phyloP scores from a whole-genome alignment of 2,329 filamentous ascomycete genomes.

The Leptographium lundbergii region DNA sequence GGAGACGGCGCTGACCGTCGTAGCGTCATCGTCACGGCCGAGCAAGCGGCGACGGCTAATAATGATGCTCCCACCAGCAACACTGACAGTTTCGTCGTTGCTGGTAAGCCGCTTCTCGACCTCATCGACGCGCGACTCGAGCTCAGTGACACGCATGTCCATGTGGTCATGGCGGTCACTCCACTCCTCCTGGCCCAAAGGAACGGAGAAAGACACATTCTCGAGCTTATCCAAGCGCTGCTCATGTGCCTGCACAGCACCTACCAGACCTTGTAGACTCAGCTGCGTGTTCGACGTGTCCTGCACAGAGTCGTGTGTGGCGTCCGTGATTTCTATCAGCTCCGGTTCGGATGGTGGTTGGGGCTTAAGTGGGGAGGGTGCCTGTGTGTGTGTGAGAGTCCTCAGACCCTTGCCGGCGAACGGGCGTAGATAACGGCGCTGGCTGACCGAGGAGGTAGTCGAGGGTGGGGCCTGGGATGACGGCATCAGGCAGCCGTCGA shows the following conservation, averaged over 20 bases:
- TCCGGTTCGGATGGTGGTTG: not conserved
- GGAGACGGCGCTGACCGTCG: conserved; percentile 31
- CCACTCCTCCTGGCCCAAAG: conserved; percentile 52
- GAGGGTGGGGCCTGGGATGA: conserved; percentile 32
- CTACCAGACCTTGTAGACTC: conserved; percentile 29
- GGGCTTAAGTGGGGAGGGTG: conserved; percentile 12
- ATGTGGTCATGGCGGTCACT: conserved; percentile 53
- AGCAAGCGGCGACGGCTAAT: conserved; percentile 19
- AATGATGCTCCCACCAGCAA: conserved; percentile 19
- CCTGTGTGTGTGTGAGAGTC: conserved; percentile 33
- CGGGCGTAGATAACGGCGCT: conserved; percentile 37
- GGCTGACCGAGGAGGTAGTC: conserved; percentile 33
- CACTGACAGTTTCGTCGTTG: conserved; percentile 31
- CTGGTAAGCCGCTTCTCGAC: conserved; percentile 39
- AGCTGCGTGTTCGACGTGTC: not conserved
- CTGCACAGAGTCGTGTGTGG: not conserved
- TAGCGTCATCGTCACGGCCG: conserved; percentile 27
- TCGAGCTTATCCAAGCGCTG: conserved; percentile 57
- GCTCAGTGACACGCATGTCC: conserved; percentile 55
- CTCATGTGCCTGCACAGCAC: conserved; percentile 47
- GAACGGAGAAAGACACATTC: conserved; percentile 52
- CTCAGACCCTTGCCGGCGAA: conserved; percentile 43
- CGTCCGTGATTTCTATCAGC: not conserved
- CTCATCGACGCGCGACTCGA: conserved; percentile 52
- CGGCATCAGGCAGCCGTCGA: conserved; percentile 27